Conservation (phyloP, 345 rosid species). For the Corymbia maculata region DNA sequence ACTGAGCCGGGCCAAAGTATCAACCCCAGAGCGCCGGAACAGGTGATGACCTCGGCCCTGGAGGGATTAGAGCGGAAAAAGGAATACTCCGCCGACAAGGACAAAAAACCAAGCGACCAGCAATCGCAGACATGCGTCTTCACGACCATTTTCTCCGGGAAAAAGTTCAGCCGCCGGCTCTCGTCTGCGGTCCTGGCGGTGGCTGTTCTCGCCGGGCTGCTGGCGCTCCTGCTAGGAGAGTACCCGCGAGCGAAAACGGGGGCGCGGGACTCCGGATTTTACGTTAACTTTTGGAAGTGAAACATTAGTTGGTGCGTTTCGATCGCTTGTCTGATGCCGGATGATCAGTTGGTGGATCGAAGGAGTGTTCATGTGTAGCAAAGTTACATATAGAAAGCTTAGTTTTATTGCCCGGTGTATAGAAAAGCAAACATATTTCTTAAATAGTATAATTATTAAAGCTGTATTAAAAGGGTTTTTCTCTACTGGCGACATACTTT, state of each 20-base stretch:
- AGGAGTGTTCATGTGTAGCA: not conserved
- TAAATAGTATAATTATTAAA: not conserved
- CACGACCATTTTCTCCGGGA: not conserved
- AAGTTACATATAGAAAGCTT: not conserved
- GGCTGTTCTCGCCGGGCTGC: constrained; percentile 10
- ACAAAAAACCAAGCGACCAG: not conserved
- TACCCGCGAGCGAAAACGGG: not conserved
- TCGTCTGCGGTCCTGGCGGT: not conserved
- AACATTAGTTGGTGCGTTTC: not conserved
- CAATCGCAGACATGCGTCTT: not conserved
- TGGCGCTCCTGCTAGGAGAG: constrained; percentile 1
- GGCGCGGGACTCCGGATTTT: not conserved
- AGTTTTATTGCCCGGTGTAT: not conserved
- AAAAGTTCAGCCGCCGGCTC: not conserved
- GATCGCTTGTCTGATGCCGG: not conserved
- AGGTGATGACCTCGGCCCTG: not conserved
- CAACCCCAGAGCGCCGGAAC: constrained; percentile 1
- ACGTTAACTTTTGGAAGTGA: not conserved
- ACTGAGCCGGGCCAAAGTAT: constrained; percentile 17
- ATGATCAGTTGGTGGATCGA: not conserved
- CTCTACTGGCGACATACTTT: not conserved
- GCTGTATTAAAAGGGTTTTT: not conserved
- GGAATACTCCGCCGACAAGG: not conserved
- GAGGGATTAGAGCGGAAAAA: not conserved
- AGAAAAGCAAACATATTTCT: not conserved